Base-by-base conservation (phyloP, 164 flowering plant genomes). In the Stephania yunnanensis region DNA sequence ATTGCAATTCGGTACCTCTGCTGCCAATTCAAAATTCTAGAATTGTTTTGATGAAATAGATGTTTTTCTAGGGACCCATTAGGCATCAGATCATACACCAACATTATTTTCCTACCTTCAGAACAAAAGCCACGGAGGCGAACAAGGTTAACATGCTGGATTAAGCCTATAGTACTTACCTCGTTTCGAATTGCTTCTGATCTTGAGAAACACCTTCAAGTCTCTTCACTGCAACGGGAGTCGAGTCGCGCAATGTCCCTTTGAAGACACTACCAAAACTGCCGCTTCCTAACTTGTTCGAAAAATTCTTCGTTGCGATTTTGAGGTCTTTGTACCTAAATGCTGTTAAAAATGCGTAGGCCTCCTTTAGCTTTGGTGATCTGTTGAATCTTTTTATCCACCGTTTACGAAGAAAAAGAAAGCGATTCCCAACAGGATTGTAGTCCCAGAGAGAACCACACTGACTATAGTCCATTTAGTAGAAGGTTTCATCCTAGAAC, bases 11-110 rank as follows among this genome's bases (percentile, higher is more conserved):
- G 73, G 36, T 79, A 83, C 48, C 86, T 81, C 36, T 55, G 77
- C 30, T 75, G 69, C 86, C 86, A 83, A 65, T 78, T 75, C 65
- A 83, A 12, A 36, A 36, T 36, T 36, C 42, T 36, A 1, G 4
- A 36, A 30, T 68, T 64, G 17, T 72, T 13, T 7, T 46, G 66
- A 71, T 36, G 61, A 74, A 87, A 87, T 61, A 88, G 77, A 78
- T 76, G 80, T n/a, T 75, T 44, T 20, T 83, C 86, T 58, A 87
- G 75, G 50, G 89, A 87, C 4, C 86, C 82, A 6, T 65, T 65
- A n/a, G 68, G 68, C 68, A 65, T 65, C 2, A n/a, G 68, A 7
- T 65, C 68, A 13, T 65, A 65, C 68, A 65, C 68, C 68, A 65
- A 65, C 68, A 65, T n/a, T 36, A 36, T 36, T 36, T 36, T 36